Evolutionary conservation across 768 basidiomycete genomes (phyloP), one percentile per base, ranked within the genome.

Genomic region (Lyophyllum atratum): DNA sequence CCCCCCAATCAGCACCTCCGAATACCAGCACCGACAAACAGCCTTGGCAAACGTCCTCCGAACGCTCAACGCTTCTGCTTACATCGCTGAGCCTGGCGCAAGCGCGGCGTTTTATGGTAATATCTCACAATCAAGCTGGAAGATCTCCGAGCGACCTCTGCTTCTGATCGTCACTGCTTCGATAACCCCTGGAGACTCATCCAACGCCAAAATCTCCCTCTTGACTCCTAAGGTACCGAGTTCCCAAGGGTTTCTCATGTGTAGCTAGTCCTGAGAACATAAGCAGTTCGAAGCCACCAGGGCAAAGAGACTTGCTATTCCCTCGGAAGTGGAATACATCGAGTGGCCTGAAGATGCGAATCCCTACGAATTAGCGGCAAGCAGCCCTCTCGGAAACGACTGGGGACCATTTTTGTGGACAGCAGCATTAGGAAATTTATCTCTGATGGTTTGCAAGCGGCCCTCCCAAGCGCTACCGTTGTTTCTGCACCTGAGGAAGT

Each of bases 61-160:
- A 52, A 58, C 69, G 5, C 74, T 84, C 25, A 80, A 83, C 28
- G 86, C 81, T 0, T 77, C 83, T 7, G 87, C 88, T 15, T 94
- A 90, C 68, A 81, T 95, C 31, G 83, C 88, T 6, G 92, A 95
- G 67, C 91, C 93, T 24, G 85, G 89, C 0, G 82, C 90, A 14
- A 89, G 77, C 55, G 84, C 86, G 0, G 72, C 77, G 2, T 95
- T 84, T 76, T 93, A 81, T 68, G 85, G 78, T n/a, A 92, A 92
- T 62, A 78, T 92, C 56, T 87, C 87, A 12, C 66, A 62, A 5
- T 58, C 78, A 8, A 64, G 80, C 21, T 95, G 93, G 93, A 59
- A 64, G 29, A 79, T 92, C 29, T 90, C 89, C 10, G 93, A 95
- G 72, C 81, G 93, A 2, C 92, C 92, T 0, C 77, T 94, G 14